Evolutionary conservation across 1,284 basidiomycete species (phyloP), one percentile per base, ranked within the genome.

Genomic region (Marasmius oreades): DNA sequence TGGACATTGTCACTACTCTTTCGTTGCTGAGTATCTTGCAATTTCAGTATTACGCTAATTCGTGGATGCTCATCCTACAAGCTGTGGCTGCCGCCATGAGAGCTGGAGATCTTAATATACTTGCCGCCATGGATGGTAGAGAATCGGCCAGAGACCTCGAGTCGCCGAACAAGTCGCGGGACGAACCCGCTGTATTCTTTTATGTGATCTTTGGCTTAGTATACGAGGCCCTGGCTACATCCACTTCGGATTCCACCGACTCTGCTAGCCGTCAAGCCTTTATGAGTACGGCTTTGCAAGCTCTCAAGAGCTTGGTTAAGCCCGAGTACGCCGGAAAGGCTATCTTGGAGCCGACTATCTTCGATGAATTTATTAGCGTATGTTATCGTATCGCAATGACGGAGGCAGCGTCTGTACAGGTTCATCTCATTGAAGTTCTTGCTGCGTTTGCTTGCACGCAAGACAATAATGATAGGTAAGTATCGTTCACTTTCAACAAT

Each of bases 371-470:
- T 54, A 85, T 90, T 65, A 90, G 88, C 50, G 74, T 98, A 8
- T 93, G 87, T 68, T 94, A 96, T 68, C 85, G 96, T 1, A 85
- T 98, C 70, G 90, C 90, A 0, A 86, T 98, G 80, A 92, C 90
- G 2, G 95, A 97, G 67, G 76, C 86, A 0, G 84, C 90, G 0
- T 71, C 67, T 0, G 81, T 95, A 22, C 92, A 95, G 66, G 72
- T 83, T 0, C 82, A 90, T 59, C 80, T 98, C 46, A 77, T 95
- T 2, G 88, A 90, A 59, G 83, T 92, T 22, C 73, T 96, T 31
- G 77, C 80, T 1, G 75, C 77, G 12, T 82, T 93, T 62, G 86
- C 85, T 4, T 77, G 75, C 5, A 82, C 81, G 53, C 82, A 88
- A 55, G 73, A 73, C 62, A 31, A 58, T 59, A 67, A 53, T 37